phyloP scores from a whole-genome alignment of 805 yeast genomes.

The Candida fluviatilis region DNA sequence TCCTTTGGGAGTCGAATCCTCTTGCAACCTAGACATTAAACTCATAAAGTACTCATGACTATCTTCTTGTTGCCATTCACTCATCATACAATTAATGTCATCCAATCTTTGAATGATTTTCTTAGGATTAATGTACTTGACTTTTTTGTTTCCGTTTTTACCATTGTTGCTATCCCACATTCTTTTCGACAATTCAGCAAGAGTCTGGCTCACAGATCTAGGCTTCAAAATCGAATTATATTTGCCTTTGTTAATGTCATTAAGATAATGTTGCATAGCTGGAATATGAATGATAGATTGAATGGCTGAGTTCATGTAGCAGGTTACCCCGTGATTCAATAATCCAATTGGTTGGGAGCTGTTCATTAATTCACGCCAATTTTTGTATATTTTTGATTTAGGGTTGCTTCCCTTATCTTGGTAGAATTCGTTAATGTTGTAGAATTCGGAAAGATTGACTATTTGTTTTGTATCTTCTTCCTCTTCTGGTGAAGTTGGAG shows the following conservation, averaged over 20 bases:
- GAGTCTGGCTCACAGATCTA: constrained; percentile 57
- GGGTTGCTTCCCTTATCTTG: constrained; percentile 63
- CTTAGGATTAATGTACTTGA: constrained; percentile 67
- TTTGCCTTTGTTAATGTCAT: constrained; percentile 57
- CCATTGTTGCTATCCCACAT: constrained; percentile 51
- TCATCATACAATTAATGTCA: constrained; percentile 93
- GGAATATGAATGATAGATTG: constrained; percentile 91
- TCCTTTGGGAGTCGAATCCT: constrained; percentile 91
- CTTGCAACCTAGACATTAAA: constrained; percentile 79
- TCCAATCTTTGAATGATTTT: constrained; percentile 65
- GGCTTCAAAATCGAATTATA: constrained; percentile 43
- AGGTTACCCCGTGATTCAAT: constrained; percentile 89
- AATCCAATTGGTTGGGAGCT: constrained; percentile 67
- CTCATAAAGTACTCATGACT: constrained; percentile 97
- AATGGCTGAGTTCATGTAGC: constrained; percentile 93
- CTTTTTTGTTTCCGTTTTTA: constrained; percentile 19
- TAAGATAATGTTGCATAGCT: constrained; percentile 78
- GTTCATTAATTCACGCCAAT: constrained; percentile 57
- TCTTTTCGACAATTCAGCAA: constrained; percentile 64
- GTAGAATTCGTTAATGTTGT: constrained; percentile 51
- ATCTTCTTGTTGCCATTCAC: constrained; percentile 97
- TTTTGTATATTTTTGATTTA: constrained; percentile 58
- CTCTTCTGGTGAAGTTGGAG: constrained; percentile 34
- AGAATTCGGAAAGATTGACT: constrained; percentile 30
- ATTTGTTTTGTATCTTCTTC: constrained; percentile 8